These are phyloP conservation scores for Eimeria acervulina DNA, from an alignment of 169 alveolate genomes.

Conservation along the genomic window DNA sequence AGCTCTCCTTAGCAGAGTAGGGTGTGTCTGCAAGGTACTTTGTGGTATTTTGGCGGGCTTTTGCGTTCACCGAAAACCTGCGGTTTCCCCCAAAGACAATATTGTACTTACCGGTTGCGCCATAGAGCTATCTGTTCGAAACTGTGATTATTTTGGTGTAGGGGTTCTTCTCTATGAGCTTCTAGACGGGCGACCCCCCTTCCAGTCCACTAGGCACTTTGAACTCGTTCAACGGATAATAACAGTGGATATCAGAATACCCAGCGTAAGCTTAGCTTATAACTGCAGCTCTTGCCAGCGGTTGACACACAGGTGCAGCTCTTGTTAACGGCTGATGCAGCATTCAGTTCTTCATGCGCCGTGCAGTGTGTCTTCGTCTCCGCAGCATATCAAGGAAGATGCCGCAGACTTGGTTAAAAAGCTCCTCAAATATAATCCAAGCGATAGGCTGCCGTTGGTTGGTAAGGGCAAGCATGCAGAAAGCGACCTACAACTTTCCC, in stretches of 20 bases:
- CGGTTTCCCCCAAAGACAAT: neutral
- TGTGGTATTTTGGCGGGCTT: neutral
- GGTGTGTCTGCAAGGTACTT: neutral
- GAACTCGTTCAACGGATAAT: constrained; percentile 85
- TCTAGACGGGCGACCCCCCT: constrained; percentile 95
- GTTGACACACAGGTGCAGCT: neutral
- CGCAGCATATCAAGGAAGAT: constrained; percentile 80
- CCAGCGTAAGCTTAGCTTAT: constrained; percentile 29
- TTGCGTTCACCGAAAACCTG: neutral
- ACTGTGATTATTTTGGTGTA: constrained; percentile 15
- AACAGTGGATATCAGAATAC: constrained; percentile 77
- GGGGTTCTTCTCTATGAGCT: constrained; percentile 93
- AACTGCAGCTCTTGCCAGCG: neutral
- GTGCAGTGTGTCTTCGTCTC: neutral
- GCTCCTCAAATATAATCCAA: constrained; percentile 81
- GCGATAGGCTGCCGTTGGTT: constrained; percentile 63
- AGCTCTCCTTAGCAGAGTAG: neutral
- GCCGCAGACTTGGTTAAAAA: constrained; percentile 76
- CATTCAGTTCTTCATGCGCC: constrained; percentile 2
- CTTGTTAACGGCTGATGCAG: neutral
- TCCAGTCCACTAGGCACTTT: constrained; percentile 87
- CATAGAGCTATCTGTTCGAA: neutral
- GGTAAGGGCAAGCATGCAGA: constrained; percentile 45
- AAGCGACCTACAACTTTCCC: neutral
- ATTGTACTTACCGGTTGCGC: neutral